Percentiles rank a stretch among this genome's conserved stretches.
Conservation (phyloP, 75 land plant genomes). For the Pinus tabuliformis region DNA sequence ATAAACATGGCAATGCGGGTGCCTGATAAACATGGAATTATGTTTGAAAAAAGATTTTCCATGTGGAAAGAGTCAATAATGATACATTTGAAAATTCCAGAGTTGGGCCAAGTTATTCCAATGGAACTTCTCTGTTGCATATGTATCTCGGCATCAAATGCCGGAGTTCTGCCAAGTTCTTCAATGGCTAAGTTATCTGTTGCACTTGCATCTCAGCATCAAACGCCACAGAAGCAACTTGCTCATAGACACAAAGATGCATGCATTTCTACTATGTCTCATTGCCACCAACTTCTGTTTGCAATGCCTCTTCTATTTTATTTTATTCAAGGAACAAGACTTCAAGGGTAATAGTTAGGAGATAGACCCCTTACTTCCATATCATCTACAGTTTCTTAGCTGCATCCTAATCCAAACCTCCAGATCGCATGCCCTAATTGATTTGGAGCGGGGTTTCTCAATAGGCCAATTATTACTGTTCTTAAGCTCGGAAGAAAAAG, state of each 20-base stretch:
- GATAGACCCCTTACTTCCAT: conserved; percentile 50
- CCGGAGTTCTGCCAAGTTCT: not conserved
- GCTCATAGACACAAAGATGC: not conserved
- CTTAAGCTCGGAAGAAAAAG: conserved; percentile 49
- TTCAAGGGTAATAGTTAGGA: conserved; percentile 44
- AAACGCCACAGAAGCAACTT: not conserved
- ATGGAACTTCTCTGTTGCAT: not conserved
- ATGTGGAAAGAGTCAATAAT: not conserved
- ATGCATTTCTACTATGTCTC: not conserved
- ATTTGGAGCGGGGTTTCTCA: conserved; percentile 40
- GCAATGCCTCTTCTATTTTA: conserved; percentile 36
- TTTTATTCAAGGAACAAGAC: conserved; percentile 24
- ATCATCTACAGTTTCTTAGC: conserved; percentile 45
- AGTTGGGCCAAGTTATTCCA: not conserved
- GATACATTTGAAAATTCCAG: not conserved
- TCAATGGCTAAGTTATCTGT: not conserved
- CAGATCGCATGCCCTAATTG: conserved; percentile 47
- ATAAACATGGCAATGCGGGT: too few relatives aligned
- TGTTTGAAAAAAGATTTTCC: too few relatives aligned
- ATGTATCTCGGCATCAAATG: not conserved
- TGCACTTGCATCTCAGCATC: not conserved
- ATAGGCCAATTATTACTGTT: conserved; percentile 34
- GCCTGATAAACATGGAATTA: too few relatives aligned
- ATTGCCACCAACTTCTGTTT: not conserved
- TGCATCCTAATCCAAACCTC: conserved; percentile 49